Evolutionary conservation across 164 flowering plant genomes (phyloP).

Genomic region (Liriodendron chinense): DNA sequence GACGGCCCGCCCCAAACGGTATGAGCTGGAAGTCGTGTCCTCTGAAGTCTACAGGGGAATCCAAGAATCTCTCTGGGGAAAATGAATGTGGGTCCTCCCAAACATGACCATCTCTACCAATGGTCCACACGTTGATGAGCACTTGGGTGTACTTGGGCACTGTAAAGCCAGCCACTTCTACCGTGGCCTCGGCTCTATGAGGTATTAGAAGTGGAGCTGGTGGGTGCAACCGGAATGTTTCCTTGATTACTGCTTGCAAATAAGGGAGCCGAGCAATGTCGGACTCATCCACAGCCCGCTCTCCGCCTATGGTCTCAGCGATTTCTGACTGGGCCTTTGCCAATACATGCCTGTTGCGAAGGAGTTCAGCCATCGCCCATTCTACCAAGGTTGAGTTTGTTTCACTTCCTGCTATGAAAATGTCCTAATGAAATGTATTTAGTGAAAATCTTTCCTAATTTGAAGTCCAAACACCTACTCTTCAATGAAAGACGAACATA

Average conservation of each 20-base stretch:
- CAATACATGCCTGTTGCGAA: not conserved
- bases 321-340: not conserved
- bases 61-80: not conserved
- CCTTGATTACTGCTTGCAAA: constrained; percentile 19
- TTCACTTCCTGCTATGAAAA: not conserved
- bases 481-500: no score
- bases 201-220: constrained; percentile 16
- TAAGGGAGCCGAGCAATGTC: constrained; percentile 20
- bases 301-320: not conserved
- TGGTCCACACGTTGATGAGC: constrained; percentile 37
- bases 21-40: not conserved
- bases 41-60: not conserved
- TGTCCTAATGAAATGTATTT: not conserved
- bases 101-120: not conserved
- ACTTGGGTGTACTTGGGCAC: constrained; percentile 35
- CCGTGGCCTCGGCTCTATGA: constrained; percentile 21
- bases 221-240: constrained; percentile 19
- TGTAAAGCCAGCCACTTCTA: constrained; percentile 25
- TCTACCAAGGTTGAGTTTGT: not conserved
- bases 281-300: constrained; percentile 12
- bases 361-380: not conserved
- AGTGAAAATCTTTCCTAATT: no score
- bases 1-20: constrained; percentile 17
- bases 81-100: constrained; percentile 1
- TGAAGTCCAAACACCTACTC: no score